Evolutionary conservation across 371 early-diverging fungal genomes (phyloP), one percentile per base, ranked within the genome.

Genomic region (Rhizopus stolonifer): DNA sequence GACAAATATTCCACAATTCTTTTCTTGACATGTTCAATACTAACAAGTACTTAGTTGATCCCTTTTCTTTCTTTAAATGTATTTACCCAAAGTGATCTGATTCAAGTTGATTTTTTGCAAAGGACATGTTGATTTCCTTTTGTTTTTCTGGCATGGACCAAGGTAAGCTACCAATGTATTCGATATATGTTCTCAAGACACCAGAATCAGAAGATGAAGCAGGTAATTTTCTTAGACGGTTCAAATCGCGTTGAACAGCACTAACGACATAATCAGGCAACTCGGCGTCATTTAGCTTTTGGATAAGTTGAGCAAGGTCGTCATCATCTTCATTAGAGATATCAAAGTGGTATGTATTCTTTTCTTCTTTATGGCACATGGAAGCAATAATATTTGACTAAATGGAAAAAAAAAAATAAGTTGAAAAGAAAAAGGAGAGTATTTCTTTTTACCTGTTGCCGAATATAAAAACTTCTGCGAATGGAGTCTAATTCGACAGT

Each of bases 1-100:
- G 94, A 88, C 22, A 92, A 66, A 62, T 86, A 92, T 62, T 92
- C 91, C 43, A 94, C 52, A 19, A 94, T 87, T 36, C 93, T 79
- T 26, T 75, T 82, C 64, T 94, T 92, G 29, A 92, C 89, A n/a
- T 82, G 83, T 25, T 85, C 87, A 25, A 94, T 74, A 4, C 72
- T 72, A 56, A 25, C n/a, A n/a, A n/a, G n/a, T n/a, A n/a, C n/a
- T n/a, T n/a, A n/a, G n/a, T n/a, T n/a, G n/a, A n/a, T n/a, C n/a
- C n/a, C n/a, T n/a, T n/a, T n/a, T n/a, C n/a, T n/a, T n/a, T n/a
- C n/a, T n/a, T 36, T 22, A 40, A 31, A 32, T n/a, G 36, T 2
- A 33, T 26, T 52, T 67, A 72, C 55, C 95, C 93, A 65, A 81
- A 86, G 65, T 94, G 93, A 67, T 92, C 92, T 21, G 71, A 78